These are phyloP conservation scores for Acanthamoeba sp. DNA, from an alignment of 208 protist species.

Conservation along the genomic window DNA sequence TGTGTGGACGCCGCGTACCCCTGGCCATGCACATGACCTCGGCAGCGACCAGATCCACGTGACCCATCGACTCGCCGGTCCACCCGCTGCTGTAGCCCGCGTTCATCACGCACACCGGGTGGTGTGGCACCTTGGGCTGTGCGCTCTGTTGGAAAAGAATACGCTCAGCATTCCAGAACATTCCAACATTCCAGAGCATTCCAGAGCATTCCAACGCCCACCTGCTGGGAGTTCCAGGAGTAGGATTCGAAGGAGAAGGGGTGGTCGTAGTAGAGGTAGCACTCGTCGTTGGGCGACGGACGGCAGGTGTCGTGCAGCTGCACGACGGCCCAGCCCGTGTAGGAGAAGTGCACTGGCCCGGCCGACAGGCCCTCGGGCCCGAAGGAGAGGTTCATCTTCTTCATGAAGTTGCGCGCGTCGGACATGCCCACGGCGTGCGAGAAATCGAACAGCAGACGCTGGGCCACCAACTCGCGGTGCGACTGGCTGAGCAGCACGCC, in stretches of 20 bases:
- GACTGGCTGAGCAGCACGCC: neutral
- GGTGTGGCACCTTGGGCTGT: neutral
- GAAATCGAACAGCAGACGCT: constrained; percentile 34
- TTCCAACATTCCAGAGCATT: too few relatives aligned
- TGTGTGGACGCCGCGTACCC: neutral
- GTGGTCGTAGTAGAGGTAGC: neutral
- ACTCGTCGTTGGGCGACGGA: neutral
- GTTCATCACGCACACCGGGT: constrained; percentile 70
- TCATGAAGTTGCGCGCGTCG: constrained; percentile 49
- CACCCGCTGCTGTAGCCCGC: constrained; percentile 67
- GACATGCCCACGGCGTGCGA: constrained; percentile 42
- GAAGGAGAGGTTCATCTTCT: constrained; percentile 11
- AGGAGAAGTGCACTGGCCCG: neutral
- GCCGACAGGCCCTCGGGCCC: constrained; percentile 22
- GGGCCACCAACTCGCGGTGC: neutral
- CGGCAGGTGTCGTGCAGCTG: neutral
- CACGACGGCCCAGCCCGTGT: constrained; percentile 48
- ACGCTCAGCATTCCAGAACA: neutral
- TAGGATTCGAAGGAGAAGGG: constrained; percentile 24
- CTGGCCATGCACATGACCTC: constrained; percentile 63
- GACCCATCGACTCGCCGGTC: neutral
- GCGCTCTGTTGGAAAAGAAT: neutral
- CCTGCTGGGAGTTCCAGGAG: constrained; percentile 12
- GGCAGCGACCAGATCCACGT: neutral
- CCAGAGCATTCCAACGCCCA: too few relatives aligned